These are phyloP conservation scores for Hansenula anomala DNA, from an alignment of 1,139 yeast genomes.

Conservation along the genomic window DNA sequence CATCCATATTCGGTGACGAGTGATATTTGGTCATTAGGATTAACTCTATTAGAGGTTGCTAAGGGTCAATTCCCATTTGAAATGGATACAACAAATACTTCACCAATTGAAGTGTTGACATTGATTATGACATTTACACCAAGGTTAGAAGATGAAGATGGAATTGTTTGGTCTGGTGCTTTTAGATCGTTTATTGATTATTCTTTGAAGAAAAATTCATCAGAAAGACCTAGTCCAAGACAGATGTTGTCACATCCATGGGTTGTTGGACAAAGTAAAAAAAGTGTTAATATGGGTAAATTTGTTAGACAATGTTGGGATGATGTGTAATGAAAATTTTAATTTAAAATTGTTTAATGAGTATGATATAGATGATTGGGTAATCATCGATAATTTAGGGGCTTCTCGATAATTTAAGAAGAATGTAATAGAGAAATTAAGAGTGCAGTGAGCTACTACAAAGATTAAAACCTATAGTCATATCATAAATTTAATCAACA, in stretches of 20 bases:
- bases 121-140: conserved; percentile 83
- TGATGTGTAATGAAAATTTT: conserved; percentile 5
- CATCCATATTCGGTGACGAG: conserved; percentile 92
- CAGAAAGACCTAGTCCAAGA: conserved; percentile 82
- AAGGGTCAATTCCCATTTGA: conserved; percentile 77
- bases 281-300: conserved; percentile 79
- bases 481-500: too few relatives aligned
- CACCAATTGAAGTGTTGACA: conserved; percentile 84
- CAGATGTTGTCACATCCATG: conserved; percentile 93
- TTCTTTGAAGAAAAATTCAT: conserved; percentile 77
- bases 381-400: too few relatives aligned
- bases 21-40: conserved; percentile 94
- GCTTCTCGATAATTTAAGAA: too few relatives aligned
- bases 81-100: conserved; percentile 24
- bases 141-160: conserved; percentile 67
- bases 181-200: conserved; percentile 79
- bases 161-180: conserved; percentile 75
- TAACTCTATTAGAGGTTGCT: conserved; percentile 89
- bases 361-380: too few relatives aligned
- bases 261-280: conserved; percentile 69
- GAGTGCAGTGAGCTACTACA: too few relatives aligned
- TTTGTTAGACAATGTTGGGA: conserved; percentile 82
- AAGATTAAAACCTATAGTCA: too few relatives aligned
- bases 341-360: not conserved
- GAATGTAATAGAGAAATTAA: too few relatives aligned